These are phyloP conservation scores for Colletotrichum paranaense DNA, from an alignment of 2,329 filamentous ascomycete species.

Conservation along the genomic window DNA sequence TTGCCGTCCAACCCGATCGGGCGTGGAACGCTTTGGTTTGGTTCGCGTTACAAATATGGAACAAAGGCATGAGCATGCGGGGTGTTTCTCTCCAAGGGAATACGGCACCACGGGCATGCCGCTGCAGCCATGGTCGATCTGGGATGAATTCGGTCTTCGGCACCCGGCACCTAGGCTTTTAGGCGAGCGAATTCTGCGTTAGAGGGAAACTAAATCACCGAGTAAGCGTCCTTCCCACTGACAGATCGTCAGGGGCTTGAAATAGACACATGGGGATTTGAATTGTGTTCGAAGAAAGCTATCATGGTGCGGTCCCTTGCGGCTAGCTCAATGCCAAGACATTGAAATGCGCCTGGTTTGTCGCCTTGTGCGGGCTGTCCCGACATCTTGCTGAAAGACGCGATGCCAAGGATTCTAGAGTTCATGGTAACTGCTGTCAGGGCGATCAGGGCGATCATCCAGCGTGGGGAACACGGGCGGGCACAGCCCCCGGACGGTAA, in stretches of 20 bases:
- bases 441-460: slow-evolving; percentile 1
- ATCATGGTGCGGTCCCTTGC: not conserved
- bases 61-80: slow-evolving; percentile 11
- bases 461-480: not conserved
- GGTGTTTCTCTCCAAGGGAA: not conserved
- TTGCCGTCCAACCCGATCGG: slow-evolving; percentile 23
- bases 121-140: not conserved
- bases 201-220: not conserved
- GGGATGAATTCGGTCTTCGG: not conserved
- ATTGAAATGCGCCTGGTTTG: not conserved
- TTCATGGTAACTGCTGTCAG: slow-evolving; percentile 2
- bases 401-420: slow-evolving; percentile 15
- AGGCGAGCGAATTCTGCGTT: not conserved
- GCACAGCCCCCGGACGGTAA: not conserved
- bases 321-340: not conserved
- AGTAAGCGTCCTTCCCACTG: not conserved
- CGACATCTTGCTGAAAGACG: not conserved
- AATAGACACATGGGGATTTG: not conserved
- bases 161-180: not conserved
- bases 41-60: slow-evolving; percentile 27
- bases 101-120: slow-evolving; percentile 6
- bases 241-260: not conserved
- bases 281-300: not conserved
- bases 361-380: not conserved
- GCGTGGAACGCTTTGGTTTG: slow-evolving; percentile 13